Evolutionary conservation across 2,329 filamentous ascomycete genomes (phyloP).

Genomic region (Hirsutella thompsonii): DNA sequence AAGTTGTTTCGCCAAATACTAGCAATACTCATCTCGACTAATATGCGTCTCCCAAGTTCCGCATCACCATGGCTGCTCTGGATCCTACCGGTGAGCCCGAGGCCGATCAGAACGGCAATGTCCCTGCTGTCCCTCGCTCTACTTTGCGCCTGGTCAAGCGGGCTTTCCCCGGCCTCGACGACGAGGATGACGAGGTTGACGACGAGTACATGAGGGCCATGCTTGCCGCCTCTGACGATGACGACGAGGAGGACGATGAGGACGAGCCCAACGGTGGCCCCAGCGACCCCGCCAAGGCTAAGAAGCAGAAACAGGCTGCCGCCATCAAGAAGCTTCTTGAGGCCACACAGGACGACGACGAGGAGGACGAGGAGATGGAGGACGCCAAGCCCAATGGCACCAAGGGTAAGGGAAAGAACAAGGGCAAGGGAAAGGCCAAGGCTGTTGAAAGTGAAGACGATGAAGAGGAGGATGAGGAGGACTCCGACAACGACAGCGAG

Average conservation of each 20-base stretch:
- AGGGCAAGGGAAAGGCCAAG: constrained; percentile 57
- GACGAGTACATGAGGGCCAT: constrained; percentile 51
- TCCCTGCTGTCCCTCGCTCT: constrained; percentile 55
- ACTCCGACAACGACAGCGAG: constrained; percentile 47
- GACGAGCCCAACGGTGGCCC: constrained; percentile 77
- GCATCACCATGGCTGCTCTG: constrained; percentile 96
- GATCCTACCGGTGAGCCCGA: constrained; percentile 72
- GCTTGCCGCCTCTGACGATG: constrained; percentile 37
- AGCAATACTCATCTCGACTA: constrained; percentile 5
- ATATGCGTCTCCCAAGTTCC: constrained; percentile 51
- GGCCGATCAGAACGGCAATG: constrained; percentile 48
- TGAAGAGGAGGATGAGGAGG: constrained; percentile 41
- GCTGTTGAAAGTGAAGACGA: constrained; percentile 35
- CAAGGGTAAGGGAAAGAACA: constrained; percentile 44
- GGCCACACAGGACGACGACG: constrained; percentile 45
- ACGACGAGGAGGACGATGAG: constrained; percentile 39
- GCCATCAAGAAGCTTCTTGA: constrained; percentile 67
- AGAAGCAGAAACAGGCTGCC: constrained; percentile 71
- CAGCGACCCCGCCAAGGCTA: constrained; percentile 80
- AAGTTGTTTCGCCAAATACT: constrained; percentile 32
- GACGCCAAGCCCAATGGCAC: constrained; percentile 47
- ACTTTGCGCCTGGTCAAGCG: constrained; percentile 86
- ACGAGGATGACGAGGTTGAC: constrained; percentile 51
- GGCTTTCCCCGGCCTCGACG: constrained; percentile 41
- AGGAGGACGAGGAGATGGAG: constrained; percentile 62